Evolutionary conservation across 108 stramenopile species (phyloP).

Genomic region (Pseudonitzschia multiseries): DNA sequence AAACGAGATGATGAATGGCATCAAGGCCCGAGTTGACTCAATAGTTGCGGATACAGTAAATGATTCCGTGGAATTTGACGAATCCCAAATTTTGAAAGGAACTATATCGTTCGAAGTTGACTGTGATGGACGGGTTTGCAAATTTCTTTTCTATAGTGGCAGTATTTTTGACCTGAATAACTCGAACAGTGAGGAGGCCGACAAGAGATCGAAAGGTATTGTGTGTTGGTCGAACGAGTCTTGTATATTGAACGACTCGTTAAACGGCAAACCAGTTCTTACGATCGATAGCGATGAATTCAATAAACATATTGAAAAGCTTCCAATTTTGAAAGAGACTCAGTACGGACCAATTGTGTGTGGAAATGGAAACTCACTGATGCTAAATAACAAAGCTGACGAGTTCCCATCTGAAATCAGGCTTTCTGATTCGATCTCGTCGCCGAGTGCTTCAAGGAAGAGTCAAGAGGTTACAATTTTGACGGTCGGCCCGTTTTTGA

Average conservation of each 20-base stretch:
- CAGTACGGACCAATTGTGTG: constrained; percentile 29
- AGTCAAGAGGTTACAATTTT: background rate
- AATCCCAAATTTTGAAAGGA: background rate
- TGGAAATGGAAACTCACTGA: constrained; percentile 30
- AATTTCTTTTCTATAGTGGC: constrained; percentile 21
- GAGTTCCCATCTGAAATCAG: no score
- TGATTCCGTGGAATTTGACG: background rate
- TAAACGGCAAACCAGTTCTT: constrained; percentile 3
- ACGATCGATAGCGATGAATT: constrained; percentile 15
- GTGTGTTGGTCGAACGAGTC: constrained; percentile 40
- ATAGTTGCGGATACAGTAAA: constrained; percentile 1
- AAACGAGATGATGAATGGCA: constrained; percentile 4
- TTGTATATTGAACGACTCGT: constrained; percentile 20
- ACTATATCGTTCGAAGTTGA: constrained; percentile 19
- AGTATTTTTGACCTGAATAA: background rate
- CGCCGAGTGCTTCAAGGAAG: background rate
- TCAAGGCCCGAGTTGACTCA: constrained; percentile 27
- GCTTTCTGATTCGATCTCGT: background rate
- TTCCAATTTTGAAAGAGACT: constrained; percentile 22
- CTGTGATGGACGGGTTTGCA: constrained; percentile 30
- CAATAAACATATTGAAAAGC: background rate
- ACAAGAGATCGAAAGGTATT: constrained; percentile 19
- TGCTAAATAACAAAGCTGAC: constrained; percentile 15
- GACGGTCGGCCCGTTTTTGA: constrained; percentile 8
- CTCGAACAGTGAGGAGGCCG: constrained; percentile 14